Conservation (phyloP, 2,329 filamentous ascomycete genomes). For the Aureobasidium sp. region DNA sequence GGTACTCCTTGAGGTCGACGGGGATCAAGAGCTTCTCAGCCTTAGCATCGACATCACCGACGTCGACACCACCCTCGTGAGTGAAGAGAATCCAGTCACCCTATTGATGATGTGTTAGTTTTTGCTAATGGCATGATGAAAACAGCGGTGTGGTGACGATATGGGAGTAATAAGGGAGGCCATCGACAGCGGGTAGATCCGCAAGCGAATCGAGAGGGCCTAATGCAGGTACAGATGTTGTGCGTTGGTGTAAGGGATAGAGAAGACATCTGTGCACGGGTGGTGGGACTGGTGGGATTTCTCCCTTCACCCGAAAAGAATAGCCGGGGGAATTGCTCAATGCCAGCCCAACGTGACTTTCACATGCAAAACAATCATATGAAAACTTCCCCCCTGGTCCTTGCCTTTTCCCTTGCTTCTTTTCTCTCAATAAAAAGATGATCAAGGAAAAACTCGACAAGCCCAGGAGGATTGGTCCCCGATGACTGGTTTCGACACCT, state of each 20-base stretch:
- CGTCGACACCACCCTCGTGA: constrained; percentile 98
- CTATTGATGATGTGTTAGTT: constrained; percentile 39
- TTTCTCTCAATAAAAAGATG: constrained; percentile 9
- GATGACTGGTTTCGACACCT: background rate
- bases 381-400: background rate
- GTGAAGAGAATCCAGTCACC: constrained; percentile 99
- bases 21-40: constrained; percentile 97
- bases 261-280: constrained; percentile 9
- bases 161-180: constrained; percentile 3
- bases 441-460: constrained; percentile 5
- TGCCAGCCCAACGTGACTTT: constrained; percentile 10
- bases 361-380: constrained; percentile 11
- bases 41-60: constrained; percentile 97
- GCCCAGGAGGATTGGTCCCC: background rate
- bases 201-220: background rate
- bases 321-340: constrained; percentile 13
- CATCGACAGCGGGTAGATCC: constrained; percentile 14
- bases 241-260: constrained; percentile 17
- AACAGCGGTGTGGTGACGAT: background rate
- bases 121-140: background rate
- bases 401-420: constrained; percentile 4
- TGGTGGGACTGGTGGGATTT: constrained; percentile 14
- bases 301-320: constrained; percentile 16
- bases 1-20: constrained; percentile 88
- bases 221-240: constrained; percentile 14